Evolutionary conservation across 106 monocot species (phyloP), one percentile per base, ranked within the genome.

Genomic region (Dendrobium huoshanense): DNA sequence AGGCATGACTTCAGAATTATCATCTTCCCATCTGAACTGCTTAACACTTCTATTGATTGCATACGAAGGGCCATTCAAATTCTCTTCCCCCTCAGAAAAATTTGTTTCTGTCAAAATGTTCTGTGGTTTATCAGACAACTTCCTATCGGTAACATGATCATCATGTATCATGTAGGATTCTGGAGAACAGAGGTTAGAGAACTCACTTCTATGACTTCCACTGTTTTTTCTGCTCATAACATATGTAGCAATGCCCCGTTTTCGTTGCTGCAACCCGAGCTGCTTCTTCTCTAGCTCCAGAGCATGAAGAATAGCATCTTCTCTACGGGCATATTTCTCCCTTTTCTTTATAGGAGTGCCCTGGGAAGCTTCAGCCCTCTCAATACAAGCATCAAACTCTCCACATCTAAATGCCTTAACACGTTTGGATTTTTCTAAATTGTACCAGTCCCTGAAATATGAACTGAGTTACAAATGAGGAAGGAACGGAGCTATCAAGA

Each of bases 301-400:
- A 74, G 97, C 97, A 84, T 98, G 97, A 80, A 98, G 92, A 84
- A 98, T 98, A 82, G 97, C 97, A 84, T 98, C 94, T 77, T 94
- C 97, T 80, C 97, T 82, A 10, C 94, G 92, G 42, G 97, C 97
- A 80, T 98, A 98, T 82, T 98, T 98, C 83, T 98, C 97, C 64
- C 97, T 85, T 87, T 98, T 94, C 84, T 90, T 90, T 77, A 89
- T 92, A 25, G 92, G 94, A 84, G 80, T 81, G 9, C 94, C 94
- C 16, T 89, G 91, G 9, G 94, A 84, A 67, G 94, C 90, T 87
- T 94, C 97, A 72, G 94, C 97, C 84, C 87, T 89, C 82, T 94
- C 97, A 73, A 98, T 98, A 84, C 94, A 98, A 80, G 90, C 87
- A 85, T 98, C 94, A 87, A 98, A 98, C 77, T 98, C 94, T 44